Percentiles rank a stretch among this genome's conserved stretches.
These are phyloP conservation scores for Eucalyptus pauciflora DNA, from an alignment of 345 rosid species.

Conservation along the genomic window DNA sequence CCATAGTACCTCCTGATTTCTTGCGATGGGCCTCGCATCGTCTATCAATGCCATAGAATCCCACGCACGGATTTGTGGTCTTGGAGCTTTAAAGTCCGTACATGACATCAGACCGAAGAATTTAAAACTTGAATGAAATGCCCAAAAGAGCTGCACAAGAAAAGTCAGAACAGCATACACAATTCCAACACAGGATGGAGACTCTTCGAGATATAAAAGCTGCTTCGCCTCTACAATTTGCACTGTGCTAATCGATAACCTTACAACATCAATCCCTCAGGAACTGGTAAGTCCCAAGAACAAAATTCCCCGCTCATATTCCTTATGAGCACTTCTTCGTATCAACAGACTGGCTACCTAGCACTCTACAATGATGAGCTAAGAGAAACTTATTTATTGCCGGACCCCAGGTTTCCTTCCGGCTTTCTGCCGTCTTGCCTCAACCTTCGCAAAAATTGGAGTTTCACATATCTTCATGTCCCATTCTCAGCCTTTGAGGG, in stretches of 20 bases:
- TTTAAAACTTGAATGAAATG: no score
- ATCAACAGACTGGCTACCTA: not conserved
- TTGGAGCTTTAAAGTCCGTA: no score
- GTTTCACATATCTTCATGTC: not conserved
- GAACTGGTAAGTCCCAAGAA: not conserved
- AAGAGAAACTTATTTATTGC: not conserved
- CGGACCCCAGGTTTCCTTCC: not conserved
- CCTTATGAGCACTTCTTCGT: not conserved
- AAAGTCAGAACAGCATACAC: no score
- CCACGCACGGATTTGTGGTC: no score
- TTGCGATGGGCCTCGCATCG: not conserved
- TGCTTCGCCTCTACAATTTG: not conserved
- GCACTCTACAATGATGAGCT: not conserved
- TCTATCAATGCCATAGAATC: no score
- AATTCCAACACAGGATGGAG: not conserved
- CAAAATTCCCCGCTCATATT: not conserved
- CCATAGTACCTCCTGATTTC: not conserved
- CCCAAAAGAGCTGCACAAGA: no score
- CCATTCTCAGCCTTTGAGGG: conserved; percentile 32
- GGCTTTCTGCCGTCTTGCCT: not conserved
- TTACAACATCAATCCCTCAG: not conserved
- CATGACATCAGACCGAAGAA: no score
- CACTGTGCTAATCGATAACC: not conserved
- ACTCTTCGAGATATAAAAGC: not conserved
- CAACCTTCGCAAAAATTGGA: not conserved